Percentiles rank a stretch among this genome's conserved stretches.
Evolutionary conservation across 2,329 filamentous ascomycete genomes (phyloP).

Genomic region (Neonectria hederae): DNA sequence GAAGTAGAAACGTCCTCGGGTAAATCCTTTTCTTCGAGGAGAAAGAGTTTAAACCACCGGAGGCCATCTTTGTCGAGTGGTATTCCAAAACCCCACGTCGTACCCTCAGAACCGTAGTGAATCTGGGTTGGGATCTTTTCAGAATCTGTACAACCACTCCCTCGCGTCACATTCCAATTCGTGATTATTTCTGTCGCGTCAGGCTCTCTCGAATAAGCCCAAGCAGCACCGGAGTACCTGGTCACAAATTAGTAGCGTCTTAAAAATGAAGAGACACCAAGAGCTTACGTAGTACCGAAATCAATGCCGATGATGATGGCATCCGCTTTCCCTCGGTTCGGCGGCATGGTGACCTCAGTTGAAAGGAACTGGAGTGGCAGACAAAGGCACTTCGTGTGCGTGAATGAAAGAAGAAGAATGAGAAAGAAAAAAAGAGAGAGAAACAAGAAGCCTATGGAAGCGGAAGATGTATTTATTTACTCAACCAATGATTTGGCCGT

Average conservation of each 20-base stretch:
- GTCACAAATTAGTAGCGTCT: not conserved
- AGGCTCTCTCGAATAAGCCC: slow-evolving; percentile 43
- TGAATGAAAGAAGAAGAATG: no score
- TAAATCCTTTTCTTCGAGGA: slow-evolving; percentile 47
- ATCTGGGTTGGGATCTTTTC: slow-evolving; percentile 48
- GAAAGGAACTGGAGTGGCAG: no score
- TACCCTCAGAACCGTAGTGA: not conserved
- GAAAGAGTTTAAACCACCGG: slow-evolving; percentile 55
- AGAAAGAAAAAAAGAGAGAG: no score
- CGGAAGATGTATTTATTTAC: no score
- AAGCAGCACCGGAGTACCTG: slow-evolving; percentile 54
- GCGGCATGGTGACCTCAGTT: not conserved
- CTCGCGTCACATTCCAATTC: slow-evolving; percentile 38
- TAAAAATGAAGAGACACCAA: not conserved
- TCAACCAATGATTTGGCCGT: no score
- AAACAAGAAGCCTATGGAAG: no score
- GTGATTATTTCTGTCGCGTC: slow-evolving; percentile 45
- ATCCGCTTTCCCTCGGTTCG: slow-evolving; percentile 6
- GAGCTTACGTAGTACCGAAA: slow-evolving; percentile 56
- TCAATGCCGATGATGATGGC: slow-evolving; percentile 53
- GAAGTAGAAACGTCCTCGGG: slow-evolving; percentile 34
- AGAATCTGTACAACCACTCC: slow-evolving; percentile 37
- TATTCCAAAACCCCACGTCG: slow-evolving; percentile 48
- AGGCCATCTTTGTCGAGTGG: slow-evolving; percentile 35
- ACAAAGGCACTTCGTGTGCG: no score